Percentiles rank a stretch among this genome's conserved stretches.
Conservation (phyloP, 257 asterid species). For the Catharanthus roseus region DNA sequence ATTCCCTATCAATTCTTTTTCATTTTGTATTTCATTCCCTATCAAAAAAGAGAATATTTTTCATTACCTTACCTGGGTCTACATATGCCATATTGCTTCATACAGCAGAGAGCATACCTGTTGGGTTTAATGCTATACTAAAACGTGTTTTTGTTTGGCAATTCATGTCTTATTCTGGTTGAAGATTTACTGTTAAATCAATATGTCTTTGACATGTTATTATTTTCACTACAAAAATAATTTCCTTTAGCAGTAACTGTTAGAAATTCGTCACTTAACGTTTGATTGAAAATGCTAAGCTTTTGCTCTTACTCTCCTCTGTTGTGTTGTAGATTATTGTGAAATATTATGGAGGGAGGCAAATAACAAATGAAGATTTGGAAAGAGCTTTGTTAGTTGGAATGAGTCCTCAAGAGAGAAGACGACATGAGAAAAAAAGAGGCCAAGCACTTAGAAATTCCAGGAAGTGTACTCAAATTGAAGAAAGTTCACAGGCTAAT, state of each 20-base stretch:
- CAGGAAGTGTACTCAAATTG: conserved; percentile 14
- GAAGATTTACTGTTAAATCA: background rate
- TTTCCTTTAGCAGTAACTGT: background rate
- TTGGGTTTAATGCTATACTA: no score
- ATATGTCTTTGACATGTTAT: background rate
- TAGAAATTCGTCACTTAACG: background rate
- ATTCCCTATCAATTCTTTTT: background rate
- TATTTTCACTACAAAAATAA: background rate
- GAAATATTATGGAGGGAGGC: conserved; percentile 86
- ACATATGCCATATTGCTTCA: no score
- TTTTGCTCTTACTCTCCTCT: background rate
- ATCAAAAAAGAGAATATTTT: no score
- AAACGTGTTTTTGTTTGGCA: no score
- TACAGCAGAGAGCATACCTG: no score
- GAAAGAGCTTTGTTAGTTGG: conserved; percentile 81
- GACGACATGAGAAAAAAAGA: conserved; percentile 62
- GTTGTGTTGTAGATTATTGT: conserved; percentile 50
- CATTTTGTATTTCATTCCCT: background rate
- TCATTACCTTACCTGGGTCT: no score
- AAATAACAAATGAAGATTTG: conserved; percentile 69
- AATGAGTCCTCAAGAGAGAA: conserved; percentile 83
- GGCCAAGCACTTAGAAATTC: conserved; percentile 41
- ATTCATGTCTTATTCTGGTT: background rate
- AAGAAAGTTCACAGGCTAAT: conserved; percentile 16
- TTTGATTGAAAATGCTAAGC: background rate